Evolutionary conservation across 2,329 filamentous ascomycete species (phyloP).

Genomic region (Exophiala phaeomuriformis): DNA sequence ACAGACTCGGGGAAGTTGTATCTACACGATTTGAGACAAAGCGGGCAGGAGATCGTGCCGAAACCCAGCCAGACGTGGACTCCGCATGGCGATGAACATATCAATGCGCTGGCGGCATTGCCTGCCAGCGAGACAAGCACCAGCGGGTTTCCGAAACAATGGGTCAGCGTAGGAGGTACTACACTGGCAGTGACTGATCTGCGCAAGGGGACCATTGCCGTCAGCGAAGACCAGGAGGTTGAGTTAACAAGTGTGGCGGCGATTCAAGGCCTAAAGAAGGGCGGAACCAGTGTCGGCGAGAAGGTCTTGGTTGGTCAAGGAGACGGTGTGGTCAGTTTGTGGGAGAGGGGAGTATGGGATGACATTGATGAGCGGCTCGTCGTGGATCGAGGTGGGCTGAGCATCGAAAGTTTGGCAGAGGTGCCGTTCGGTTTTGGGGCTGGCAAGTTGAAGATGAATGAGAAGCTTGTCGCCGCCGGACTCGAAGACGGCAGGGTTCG

Average conservation of each 20-base stretch:
- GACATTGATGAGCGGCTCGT: conserved; percentile 87
- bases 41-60: conserved; percentile 36
- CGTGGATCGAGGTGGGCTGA: conserved; percentile 67
- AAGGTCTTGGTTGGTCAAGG: conserved; percentile 71
- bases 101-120: conserved; percentile 78
- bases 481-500: conserved; percentile 72
- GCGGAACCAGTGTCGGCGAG: conserved; percentile 60
- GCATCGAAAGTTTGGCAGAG: conserved; percentile 67
- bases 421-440: conserved; percentile 63
- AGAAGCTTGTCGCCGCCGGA: conserved; percentile 58
- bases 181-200: conserved; percentile 87
- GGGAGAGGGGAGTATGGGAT: conserved; percentile 92
- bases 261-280: conserved; percentile 65
- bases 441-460: conserved; percentile 55
- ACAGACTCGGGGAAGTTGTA: conserved; percentile 87
- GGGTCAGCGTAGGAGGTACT: conserved; percentile 85
- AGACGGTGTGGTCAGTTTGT: conserved; percentile 77
- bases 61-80: conserved; percentile 64
- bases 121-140: conserved; percentile 74
- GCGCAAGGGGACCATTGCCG: conserved; percentile 73
- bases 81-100: conserved; percentile 78
- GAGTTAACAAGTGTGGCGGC: conserved; percentile 77
- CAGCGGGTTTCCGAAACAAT: conserved; percentile 86
- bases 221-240: conserved; percentile 91
- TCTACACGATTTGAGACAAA: conserved; percentile 67